Evolutionary conservation across 2,329 filamentous ascomycete species (phyloP).

Genomic region (Cryoendolithus antarcticus): DNA sequence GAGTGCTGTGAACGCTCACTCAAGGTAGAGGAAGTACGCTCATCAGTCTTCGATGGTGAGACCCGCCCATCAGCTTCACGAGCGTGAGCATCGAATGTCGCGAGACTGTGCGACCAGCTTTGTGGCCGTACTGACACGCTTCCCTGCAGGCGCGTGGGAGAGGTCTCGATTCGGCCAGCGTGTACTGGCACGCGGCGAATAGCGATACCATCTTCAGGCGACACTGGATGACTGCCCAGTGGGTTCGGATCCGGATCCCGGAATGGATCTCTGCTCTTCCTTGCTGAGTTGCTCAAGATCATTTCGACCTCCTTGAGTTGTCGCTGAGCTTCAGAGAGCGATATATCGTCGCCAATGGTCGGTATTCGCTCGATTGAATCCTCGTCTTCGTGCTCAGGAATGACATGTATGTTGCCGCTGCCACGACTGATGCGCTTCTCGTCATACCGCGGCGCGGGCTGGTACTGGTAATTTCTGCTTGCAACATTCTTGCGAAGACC

Average conservation of each 20-base stretch:
- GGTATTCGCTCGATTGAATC: conserved; percentile 23
- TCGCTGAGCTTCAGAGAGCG: conserved; percentile 9
- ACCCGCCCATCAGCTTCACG: conserved; percentile 19
- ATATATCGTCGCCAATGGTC: not conserved
- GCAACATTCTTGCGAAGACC: conserved; percentile 31
- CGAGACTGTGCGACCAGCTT: too few relatives aligned
- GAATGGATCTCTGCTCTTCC: conserved; percentile 13
- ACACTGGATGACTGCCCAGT: conserved; percentile 23
- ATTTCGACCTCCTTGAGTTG: conserved; percentile 12
- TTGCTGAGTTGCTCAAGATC: conserved; percentile 4
- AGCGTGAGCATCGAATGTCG: too few relatives aligned
- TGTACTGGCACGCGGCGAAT: conserved; percentile 14
- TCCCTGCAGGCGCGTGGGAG: too few relatives aligned
- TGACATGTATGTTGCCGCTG: conserved; percentile 47
- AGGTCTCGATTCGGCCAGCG: too few relatives aligned
- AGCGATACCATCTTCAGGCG: conserved; percentile 16
- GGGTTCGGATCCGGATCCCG: conserved; percentile 26
- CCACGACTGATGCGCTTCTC: conserved; percentile 37
- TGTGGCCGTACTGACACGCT: too few relatives aligned
- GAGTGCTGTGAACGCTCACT: conserved; percentile 40
- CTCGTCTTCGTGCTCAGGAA: conserved; percentile 51
- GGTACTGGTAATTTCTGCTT: conserved; percentile 25
- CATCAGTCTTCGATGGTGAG: conserved; percentile 41
- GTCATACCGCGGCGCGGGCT: conserved; percentile 32
- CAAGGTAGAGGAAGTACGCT: conserved; percentile 44